phyloP scores from a whole-genome alignment of 805 yeast genomes.

The Kluyveromyces nonfermentans region DNA sequence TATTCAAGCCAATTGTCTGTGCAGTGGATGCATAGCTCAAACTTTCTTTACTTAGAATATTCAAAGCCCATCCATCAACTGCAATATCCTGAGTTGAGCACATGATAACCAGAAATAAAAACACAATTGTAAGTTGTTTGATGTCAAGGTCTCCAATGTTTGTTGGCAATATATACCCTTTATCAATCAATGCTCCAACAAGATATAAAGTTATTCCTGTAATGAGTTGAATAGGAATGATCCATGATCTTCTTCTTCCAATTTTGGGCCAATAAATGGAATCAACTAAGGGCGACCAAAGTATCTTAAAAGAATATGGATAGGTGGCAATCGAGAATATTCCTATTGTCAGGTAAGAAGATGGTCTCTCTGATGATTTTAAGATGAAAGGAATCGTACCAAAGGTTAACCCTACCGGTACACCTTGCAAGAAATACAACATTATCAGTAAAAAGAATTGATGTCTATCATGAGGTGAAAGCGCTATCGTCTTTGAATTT shows the following conservation, averaged over 20 bases:
- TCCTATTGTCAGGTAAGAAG: constrained; percentile 85
- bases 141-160: constrained; percentile 8
- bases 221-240: constrained; percentile 81
- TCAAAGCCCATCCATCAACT: constrained; percentile 98
- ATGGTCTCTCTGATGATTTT: constrained; percentile 49
- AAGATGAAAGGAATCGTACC: constrained; percentile 88
- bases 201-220: constrained; percentile 58
- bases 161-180: constrained; percentile 42
- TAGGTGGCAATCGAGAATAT: constrained; percentile 85
- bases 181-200: constrained; percentile 41
- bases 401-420: constrained; percentile 92
- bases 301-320: constrained; percentile 83
- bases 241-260: constrained; percentile 91
- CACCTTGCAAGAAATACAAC: constrained; percentile 84
- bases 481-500: background rate
- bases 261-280: constrained; percentile 57
- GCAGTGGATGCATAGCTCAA: constrained; percentile 94
- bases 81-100: constrained; percentile 99
- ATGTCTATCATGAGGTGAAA: constrained; percentile 44
- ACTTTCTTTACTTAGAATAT: constrained; percentile 67
- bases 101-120: constrained; percentile 69
- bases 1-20: constrained; percentile 88
- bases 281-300: constrained; percentile 96
- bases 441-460: constrained; percentile 66
- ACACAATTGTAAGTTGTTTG: constrained; percentile 48